Evolutionary conservation across 2,329 filamentous ascomycete species (phyloP), one percentile per base, ranked within the genome.

Genomic region (Cladosporium cucumerinum): DNA sequence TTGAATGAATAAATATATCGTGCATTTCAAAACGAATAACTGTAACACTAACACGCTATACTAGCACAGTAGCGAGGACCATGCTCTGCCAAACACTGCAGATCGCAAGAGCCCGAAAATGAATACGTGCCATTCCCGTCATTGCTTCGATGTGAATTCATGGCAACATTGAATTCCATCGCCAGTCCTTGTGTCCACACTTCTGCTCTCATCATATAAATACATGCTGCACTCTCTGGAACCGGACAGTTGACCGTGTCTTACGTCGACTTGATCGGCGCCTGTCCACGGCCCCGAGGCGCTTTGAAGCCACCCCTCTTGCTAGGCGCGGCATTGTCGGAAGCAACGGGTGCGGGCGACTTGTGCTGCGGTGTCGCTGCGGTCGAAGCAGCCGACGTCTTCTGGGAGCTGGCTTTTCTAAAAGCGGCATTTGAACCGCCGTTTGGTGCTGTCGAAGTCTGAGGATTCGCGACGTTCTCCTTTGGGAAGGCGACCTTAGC

Each of bases 331-430:
- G 62, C 39, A 16, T 59, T 55, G 23, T 60, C 62, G 18, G 65
- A 23, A 14, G 51, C 34, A 25, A 51, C 43, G 3, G 62, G 51
- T 3, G 46, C 36, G 5, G 65, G 54, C 12, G 36, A 55, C 25
- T 62, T 62, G 12, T 62, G 60, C 34, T 62, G 60, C 34, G 59
- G 48, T 16, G 49, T 43, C 4, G 60, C 43, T 30, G 34, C 49
- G 21, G 49, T 55, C 28, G 61, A 55, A 14, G 51, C 34, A 5
- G 60, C 51, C 32, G 57, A 28, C 32, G 57, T 48, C 36, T 67
- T 67, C 30, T 66, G 65, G 26, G 61, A 61, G 63, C 66, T 65
- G 36, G 65, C 23, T 57, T 68, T 63, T 39, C 62, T 63, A 26
- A 65, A 65, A 5, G 21, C 64, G 7, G 59, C 60, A 39, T 30